Conservation (phyloP, 2,329 filamentous ascomycete genomes). For the Sodiomyces alkalinus region DNA sequence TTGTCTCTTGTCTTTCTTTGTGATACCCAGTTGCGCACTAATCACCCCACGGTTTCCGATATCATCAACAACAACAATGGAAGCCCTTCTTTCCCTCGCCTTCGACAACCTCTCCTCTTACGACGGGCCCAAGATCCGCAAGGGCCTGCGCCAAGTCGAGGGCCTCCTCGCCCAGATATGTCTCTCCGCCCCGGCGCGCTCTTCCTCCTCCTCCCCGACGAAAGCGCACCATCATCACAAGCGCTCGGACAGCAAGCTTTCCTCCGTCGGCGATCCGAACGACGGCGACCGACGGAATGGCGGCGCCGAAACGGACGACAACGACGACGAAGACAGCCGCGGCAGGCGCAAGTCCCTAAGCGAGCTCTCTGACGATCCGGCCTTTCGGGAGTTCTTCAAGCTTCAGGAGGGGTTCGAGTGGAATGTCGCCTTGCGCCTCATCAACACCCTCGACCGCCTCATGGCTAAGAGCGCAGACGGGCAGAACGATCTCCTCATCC, state of each 20-base stretch:
- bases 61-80: conserved; percentile 43
- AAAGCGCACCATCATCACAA: conserved; percentile 1
- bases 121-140: conserved; percentile 77
- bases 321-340: conserved; percentile 21
- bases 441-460: conserved; percentile 72
- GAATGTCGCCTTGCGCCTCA: conserved; percentile 81
- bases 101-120: conserved; percentile 95
- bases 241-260: conserved; percentile 2
- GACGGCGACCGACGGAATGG: conserved; percentile 8
- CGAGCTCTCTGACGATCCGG: conserved; percentile 65
- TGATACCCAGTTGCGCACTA: conserved; percentile 3
- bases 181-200: conserved; percentile 34
- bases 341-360: conserved; percentile 42
- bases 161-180: conserved; percentile 90
- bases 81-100: conserved; percentile 77
- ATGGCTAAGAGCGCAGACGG: conserved; percentile 71
- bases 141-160: conserved; percentile 87
- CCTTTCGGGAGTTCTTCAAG: conserved; percentile 92
- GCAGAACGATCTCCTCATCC: conserved; percentile 75
- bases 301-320: conserved; percentile 13
- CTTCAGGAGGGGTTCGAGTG: conserved; percentile 95
- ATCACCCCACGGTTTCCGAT: no score
- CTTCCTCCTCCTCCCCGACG: neutral
- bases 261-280: conserved; percentile 7
- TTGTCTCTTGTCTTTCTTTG: conserved; percentile 1